Percentiles rank a stretch among this genome's conserved stretches.
These are phyloP conservation scores for Penicillium bialowiezense DNA, from an alignment of 495 filamentous ascomycete genomes.

Conservation along the genomic window DNA sequence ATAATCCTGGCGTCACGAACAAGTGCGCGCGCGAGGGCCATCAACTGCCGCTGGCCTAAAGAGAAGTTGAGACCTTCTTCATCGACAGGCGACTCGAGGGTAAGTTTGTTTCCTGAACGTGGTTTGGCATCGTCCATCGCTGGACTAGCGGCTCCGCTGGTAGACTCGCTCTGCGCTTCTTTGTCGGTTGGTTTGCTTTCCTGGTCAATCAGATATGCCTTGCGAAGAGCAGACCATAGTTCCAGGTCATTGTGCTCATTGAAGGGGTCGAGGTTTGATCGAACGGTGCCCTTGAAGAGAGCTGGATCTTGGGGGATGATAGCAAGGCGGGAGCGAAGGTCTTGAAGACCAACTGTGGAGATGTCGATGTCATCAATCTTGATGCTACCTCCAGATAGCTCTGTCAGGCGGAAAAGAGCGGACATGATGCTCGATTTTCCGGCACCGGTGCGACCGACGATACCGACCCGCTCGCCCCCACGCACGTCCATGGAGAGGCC, in stretches of 20 bases:
- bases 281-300: conserved; percentile 86
- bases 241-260: conserved; percentile 81
- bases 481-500: conserved; percentile 72
- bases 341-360: conserved; percentile 74
- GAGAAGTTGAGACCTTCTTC: conserved; percentile 96
- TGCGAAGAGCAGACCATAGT: conserved; percentile 81
- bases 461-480: conserved; percentile 87
- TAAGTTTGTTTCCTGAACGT: conserved; percentile 52
- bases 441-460: conserved; percentile 91
- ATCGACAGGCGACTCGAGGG: conserved; percentile 81
- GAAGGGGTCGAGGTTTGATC: conserved; percentile 91
- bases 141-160: conserved; percentile 11
- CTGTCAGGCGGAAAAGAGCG: conserved; percentile 85
- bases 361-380: conserved; percentile 91
- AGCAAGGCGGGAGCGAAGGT: conserved; percentile 81
- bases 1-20: conserved; percentile 87
- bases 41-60: conserved; percentile 92
- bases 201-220: conserved; percentile 71
- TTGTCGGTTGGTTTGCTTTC: conserved; percentile 24
- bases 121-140: conserved; percentile 12
- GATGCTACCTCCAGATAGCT: conserved; percentile 79
- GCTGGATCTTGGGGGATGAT: conserved; percentile 98
- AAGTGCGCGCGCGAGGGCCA: conserved; percentile 88
- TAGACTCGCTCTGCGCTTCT: conserved; percentile 17
- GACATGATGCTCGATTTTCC: conserved; percentile 96